Evolutionary conservation across 2,329 filamentous ascomycete species (phyloP).

Genomic region (Neophaeococcomyces mojaviensis): DNA sequence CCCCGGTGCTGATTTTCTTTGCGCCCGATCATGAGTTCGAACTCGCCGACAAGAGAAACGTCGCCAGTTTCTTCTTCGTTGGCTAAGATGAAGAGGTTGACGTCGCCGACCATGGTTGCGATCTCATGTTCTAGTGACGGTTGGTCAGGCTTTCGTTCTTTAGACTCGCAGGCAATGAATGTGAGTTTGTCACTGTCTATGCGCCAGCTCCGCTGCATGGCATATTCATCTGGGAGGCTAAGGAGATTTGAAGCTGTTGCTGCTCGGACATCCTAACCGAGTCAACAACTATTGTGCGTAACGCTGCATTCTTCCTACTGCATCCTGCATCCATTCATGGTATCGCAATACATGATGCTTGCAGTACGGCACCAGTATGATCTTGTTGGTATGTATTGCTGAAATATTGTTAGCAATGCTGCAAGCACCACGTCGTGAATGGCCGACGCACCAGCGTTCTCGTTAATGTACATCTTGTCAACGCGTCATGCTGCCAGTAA

Average conservation of each 20-base stretch:
- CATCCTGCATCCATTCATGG: slow-evolving; percentile 86
- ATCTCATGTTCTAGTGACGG: slow-evolving; percentile 42
- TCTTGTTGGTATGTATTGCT: slow-evolving; percentile 60
- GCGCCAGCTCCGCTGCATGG: slow-evolving; percentile 86
- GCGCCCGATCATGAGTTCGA: slow-evolving; percentile 80
- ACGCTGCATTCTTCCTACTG: slow-evolving; percentile 37
- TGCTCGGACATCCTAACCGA: slow-evolving; percentile 60
- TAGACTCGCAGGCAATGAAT: slow-evolving; percentile 66
- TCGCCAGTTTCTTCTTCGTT: slow-evolving; percentile 40
- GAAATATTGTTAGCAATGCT: not conserved
- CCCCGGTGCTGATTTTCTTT: slow-evolving; percentile 53
- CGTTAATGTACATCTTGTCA: slow-evolving; percentile 28
- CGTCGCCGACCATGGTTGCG: slow-evolving; percentile 60
- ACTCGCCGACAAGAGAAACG: slow-evolving; percentile 54
- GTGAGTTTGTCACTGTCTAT: slow-evolving; percentile 78
- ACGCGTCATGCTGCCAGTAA: not conserved
- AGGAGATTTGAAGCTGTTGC: slow-evolving; percentile 84
- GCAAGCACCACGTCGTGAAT: not conserved
- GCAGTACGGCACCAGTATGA: slow-evolving; percentile 79
- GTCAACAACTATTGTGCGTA: not conserved
- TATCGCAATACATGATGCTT: slow-evolving; percentile 73
- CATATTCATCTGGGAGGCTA: slow-evolving; percentile 71
- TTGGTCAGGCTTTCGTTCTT: not conserved
- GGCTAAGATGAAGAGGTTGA: slow-evolving; percentile 67
- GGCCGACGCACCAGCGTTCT: slow-evolving; percentile 24